Evolutionary conservation across 2,329 filamentous ascomycete genomes (phyloP).

Genomic region (Amauroascus niger): DNA sequence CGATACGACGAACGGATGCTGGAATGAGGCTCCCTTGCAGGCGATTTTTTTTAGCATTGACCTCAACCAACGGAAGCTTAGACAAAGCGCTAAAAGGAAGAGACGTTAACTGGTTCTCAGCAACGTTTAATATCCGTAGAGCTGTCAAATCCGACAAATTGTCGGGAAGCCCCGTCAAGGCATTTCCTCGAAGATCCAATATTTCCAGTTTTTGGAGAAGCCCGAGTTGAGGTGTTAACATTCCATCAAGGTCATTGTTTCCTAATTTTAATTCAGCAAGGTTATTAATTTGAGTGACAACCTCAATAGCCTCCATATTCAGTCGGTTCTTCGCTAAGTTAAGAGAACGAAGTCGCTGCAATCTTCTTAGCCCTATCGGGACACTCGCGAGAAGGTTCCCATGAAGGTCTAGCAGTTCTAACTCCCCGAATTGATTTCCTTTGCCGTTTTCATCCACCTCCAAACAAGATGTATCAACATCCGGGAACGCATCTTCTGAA

Average conservation of each 20-base stretch:
- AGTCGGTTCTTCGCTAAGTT: conserved; percentile 82
- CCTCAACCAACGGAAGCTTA: conserved; percentile 59
- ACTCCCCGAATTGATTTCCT: conserved; percentile 67
- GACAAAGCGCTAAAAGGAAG: conserved; percentile 62
- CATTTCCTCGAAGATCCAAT: conserved; percentile 73
- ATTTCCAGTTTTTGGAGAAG: conserved; percentile 62
- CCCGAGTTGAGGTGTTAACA: conserved; percentile 54
- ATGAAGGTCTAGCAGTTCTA: conserved; percentile 77
- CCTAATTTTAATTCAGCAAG: conserved; percentile 74
- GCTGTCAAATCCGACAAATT: conserved; percentile 56
- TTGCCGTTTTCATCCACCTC: conserved; percentile 56
- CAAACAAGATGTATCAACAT: conserved; percentile 48
- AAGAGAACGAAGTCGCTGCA: conserved; percentile 65
- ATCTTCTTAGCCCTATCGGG: conserved; percentile 63
- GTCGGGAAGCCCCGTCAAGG: conserved; percentile 59
- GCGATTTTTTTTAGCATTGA: conserved; percentile 68
- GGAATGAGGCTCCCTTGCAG: conserved; percentile 64
- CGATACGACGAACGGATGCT: conserved; percentile 48
- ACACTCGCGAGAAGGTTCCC: conserved; percentile 66
- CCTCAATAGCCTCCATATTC: conserved; percentile 56
- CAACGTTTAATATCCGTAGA: conserved; percentile 67
- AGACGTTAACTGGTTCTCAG: conserved; percentile 63
- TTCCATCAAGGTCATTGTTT: conserved; percentile 63
- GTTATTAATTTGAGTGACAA: conserved; percentile 61
- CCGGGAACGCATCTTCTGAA: conserved; percentile 68